Conservation (phyloP, 2,329 filamentous ascomycete genomes). For the Trichoderma sp. region DNA sequence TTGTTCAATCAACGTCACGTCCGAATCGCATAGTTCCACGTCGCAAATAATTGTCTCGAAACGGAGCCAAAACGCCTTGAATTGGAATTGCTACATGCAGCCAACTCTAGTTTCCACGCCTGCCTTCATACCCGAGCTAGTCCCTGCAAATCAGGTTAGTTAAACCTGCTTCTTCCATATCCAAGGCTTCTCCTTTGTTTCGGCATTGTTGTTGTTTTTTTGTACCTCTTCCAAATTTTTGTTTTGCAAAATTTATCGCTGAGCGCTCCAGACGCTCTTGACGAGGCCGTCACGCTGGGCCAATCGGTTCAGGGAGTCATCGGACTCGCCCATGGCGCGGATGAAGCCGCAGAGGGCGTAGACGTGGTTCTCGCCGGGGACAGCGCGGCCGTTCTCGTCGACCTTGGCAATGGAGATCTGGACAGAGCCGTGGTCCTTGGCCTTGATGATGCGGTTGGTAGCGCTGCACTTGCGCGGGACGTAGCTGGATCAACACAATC, state of each 20-base stretch:
- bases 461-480: slow-evolving; percentile 98
- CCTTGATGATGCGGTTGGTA: slow-evolving; percentile 99
- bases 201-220: slow-evolving; percentile 4
- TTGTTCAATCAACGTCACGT: slow-evolving; percentile 30
- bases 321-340: slow-evolving; percentile 94
- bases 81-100: slow-evolving; percentile 46
- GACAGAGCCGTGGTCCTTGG: slow-evolving; percentile 98
- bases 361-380: slow-evolving; percentile 93
- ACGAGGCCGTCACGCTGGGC: slow-evolving; percentile 93
- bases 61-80: slow-evolving; percentile 47
- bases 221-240: slow-evolving; percentile 23
- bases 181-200: background rate
- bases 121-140: slow-evolving; percentile 40
- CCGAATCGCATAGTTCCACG: slow-evolving; percentile 30
- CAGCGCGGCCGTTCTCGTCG: slow-evolving; percentile 93
- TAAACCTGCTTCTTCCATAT: background rate
- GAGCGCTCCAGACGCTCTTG: slow-evolving; percentile 92
- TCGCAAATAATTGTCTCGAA: slow-evolving; percentile 37
- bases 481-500: slow-evolving; percentile 60
- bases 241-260: slow-evolving; percentile 48
- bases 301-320: slow-evolving; percentile 94
- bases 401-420: slow-evolving; percentile 98
- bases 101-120: slow-evolving; percentile 43
- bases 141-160: slow-evolving; percentile 28
- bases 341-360: slow-evolving; percentile 98